phyloP scores from a whole-genome alignment of 1,284 basidiomycete genomes.

The Cutaneotrichosporon daszewskae region DNA sequence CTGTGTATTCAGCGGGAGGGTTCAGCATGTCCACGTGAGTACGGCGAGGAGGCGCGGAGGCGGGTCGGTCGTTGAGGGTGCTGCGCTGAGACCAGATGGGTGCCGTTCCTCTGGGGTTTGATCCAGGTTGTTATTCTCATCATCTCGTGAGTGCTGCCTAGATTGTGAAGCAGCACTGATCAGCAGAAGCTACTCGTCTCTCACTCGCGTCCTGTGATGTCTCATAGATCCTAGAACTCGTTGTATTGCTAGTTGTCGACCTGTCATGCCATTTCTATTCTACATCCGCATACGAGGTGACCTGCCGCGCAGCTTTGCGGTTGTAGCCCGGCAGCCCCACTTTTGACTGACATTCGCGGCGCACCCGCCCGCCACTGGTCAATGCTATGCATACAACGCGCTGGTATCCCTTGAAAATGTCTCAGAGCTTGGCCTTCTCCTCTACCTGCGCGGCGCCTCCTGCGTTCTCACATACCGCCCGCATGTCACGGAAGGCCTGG shows the following conservation, averaged over 20 bases:
- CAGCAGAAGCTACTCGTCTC: slow-evolving; percentile 35
- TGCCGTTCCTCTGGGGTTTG: slow-evolving; percentile 69
- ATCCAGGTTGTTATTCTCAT: slow-evolving; percentile 64
- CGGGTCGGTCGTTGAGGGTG: neutral
- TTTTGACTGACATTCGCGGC: too few relatives aligned
- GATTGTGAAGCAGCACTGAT: neutral
- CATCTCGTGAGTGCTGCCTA: slow-evolving; percentile 46
- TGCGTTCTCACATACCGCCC: slow-evolving; percentile 52
- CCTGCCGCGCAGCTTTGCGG: too few relatives aligned
- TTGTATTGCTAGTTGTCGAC: too few relatives aligned
- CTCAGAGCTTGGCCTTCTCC: slow-evolving; percentile 28
- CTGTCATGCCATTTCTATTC: too few relatives aligned
- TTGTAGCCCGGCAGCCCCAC: too few relatives aligned
- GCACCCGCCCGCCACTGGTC: too few relatives aligned
- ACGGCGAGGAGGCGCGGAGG: neutral
- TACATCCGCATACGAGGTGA: too few relatives aligned
- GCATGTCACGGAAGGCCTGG: slow-evolving; percentile 70
- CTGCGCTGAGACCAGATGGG: slow-evolving; percentile 57
- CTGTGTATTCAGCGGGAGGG: slow-evolving; percentile 60
- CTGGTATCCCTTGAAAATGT: neutral
- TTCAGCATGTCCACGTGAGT: slow-evolving; percentile 76
- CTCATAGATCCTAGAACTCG: too few relatives aligned
- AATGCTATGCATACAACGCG: neutral
- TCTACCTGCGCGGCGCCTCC: slow-evolving; percentile 9
- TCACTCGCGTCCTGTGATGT: slow-evolving; percentile 38